Percentiles rank a stretch among this genome's conserved stretches.
These are phyloP conservation scores for Aspergillus awamori DNA, from an alignment of 2,329 filamentous ascomycete genomes.

Conservation along the genomic window DNA sequence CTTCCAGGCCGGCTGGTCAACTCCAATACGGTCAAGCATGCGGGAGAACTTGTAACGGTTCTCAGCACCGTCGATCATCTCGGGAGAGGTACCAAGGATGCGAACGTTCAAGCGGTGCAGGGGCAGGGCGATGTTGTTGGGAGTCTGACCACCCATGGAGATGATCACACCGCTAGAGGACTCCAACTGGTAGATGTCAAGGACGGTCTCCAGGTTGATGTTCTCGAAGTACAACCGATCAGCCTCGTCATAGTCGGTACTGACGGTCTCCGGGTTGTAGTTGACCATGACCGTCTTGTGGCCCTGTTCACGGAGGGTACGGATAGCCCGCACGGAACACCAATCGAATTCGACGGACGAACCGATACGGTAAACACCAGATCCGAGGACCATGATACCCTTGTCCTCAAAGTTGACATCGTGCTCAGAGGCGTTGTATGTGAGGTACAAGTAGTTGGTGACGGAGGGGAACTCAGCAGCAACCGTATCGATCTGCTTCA, in stretches of 20 bases:
- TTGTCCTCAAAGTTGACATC: slow-evolving; percentile 85
- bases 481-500: slow-evolving; percentile 98
- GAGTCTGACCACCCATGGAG: slow-evolving; percentile 95
- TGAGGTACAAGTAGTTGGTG: slow-evolving; percentile 96
- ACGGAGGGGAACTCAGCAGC: slow-evolving; percentile 93
- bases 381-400: slow-evolving; percentile 94
- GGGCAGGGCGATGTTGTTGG: slow-evolving; percentile 94
- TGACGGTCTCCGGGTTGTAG: slow-evolving; percentile 87
- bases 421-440: slow-evolving; percentile 87
- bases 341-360: slow-evolving; percentile 99
- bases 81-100: slow-evolving; percentile 90
- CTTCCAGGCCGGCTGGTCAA: slow-evolving; percentile 98
- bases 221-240: slow-evolving; percentile 96
- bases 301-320: slow-evolving; percentile 79
- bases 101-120: slow-evolving; percentile 88
- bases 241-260: slow-evolving; percentile 91
- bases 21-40: slow-evolving; percentile 91
- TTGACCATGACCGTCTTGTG: slow-evolving; percentile 98
- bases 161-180: slow-evolving; percentile 81
- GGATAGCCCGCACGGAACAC: slow-evolving; percentile 94
- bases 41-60: slow-evolving; percentile 99
- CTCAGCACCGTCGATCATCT: slow-evolving; percentile 98
- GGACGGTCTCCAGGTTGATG: slow-evolving; percentile 83
- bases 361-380: slow-evolving; percentile 94
- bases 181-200: slow-evolving; percentile 93